These are phyloP conservation scores for Candida saitoana DNA, from an alignment of 805 yeast species.

Conservation along the genomic window DNA sequence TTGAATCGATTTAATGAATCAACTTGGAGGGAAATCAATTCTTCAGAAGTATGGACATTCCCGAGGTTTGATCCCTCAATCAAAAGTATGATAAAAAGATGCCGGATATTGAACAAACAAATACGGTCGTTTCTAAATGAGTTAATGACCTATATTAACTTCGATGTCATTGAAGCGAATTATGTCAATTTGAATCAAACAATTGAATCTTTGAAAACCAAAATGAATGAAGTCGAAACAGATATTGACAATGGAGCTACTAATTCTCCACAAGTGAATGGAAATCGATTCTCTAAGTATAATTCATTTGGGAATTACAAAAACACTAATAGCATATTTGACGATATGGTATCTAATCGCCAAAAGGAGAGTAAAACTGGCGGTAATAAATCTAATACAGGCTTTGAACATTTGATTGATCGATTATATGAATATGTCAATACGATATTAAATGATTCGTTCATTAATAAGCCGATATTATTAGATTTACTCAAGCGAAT, in stretches of 20 bases:
- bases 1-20: constrained; percentile 55
- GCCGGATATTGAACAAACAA: constrained; percentile 52
- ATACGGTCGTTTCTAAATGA: constrained; percentile 57
- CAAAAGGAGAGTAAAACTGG: constrained; percentile 4
- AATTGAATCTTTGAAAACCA: constrained; percentile 7
- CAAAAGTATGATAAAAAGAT: constrained; percentile 49
- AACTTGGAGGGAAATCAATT: constrained; percentile 69
- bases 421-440: constrained; percentile 54
- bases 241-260: not conserved
- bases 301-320: constrained; percentile 8
- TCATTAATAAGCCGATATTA: constrained; percentile 57
- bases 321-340: constrained; percentile 18
- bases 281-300: constrained; percentile 11
- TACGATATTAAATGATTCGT: constrained; percentile 59
- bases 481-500: constrained; percentile 44
- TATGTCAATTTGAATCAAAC: constrained; percentile 40
- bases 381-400: not conserved
- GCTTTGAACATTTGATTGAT: constrained; percentile 12
- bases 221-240: constrained; percentile 8
- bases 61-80: constrained; percentile 40
- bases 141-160: constrained; percentile 51
- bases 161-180: constrained; percentile 56
- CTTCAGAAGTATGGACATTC: constrained; percentile 64
- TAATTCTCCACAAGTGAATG: constrained; percentile 6
- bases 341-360: constrained; percentile 11